Evolutionary conservation across 176 grass and related monocot genomes (phyloP).

Genomic region (Raddia distichophylla): DNA sequence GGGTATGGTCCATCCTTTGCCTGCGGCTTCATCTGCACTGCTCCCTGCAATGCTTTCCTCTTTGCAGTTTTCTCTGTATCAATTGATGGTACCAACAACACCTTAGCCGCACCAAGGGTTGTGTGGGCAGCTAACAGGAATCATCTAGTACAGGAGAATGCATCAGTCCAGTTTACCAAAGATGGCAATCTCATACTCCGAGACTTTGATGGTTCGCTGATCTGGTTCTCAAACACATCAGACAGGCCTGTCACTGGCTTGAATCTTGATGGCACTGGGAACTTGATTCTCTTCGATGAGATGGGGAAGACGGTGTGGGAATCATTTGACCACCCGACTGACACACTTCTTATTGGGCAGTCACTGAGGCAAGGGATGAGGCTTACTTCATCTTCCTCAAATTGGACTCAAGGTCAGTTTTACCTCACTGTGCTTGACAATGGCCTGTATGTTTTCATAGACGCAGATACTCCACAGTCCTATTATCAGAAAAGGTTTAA

Average conservation of each 20-base stretch:
- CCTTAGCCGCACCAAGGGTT: conserved; percentile 25
- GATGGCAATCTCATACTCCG: conserved; percentile 55
- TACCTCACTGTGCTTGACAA: conserved; percentile 51
- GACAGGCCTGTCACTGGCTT: conserved; percentile 37
- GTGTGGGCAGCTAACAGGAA: conserved; percentile 64
- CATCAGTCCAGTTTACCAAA: conserved; percentile 40
- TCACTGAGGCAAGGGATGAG: conserved; percentile 57
- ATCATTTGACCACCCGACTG: conserved; percentile 61
- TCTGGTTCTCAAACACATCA: conserved; percentile 58
- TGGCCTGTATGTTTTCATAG: conserved; percentile 49
- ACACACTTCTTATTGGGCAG: conserved; percentile 60
- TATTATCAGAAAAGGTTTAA: conserved; percentile 54
- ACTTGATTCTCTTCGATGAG: conserved; percentile 60
- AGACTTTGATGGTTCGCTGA: conserved; percentile 40
- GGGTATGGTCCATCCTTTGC: conserved; percentile 47
- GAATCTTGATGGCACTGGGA: conserved; percentile 54
- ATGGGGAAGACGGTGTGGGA: conserved; percentile 56
- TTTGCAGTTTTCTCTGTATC: conserved; percentile 51
- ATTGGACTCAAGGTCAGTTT: conserved; percentile 56
- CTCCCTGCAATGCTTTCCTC: conserved; percentile 52
- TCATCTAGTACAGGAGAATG: conserved; percentile 50
- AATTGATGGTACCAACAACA: conserved; percentile 11
- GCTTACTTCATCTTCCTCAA: conserved; percentile 46
- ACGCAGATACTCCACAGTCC: conserved; percentile 38
- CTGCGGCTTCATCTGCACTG: conserved; percentile 55